Percentiles rank a stretch among this genome's conserved stretches.
Evolutionary conservation across 768 basidiomycete genomes (phyloP).

Genomic region (Tubosaeta sp.): DNA sequence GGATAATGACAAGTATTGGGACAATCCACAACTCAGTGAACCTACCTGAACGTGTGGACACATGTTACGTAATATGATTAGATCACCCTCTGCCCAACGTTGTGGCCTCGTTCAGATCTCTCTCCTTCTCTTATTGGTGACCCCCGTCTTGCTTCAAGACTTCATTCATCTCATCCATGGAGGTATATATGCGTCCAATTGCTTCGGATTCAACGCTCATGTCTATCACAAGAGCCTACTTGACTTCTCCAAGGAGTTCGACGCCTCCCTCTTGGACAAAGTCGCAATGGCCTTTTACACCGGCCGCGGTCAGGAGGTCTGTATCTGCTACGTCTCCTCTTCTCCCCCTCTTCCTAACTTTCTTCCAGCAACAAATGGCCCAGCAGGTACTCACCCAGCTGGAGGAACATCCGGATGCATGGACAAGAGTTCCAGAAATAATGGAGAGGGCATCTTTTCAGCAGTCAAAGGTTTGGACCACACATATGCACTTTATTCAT

Average conservation of each 20-base stretch:
- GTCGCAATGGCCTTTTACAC: slow-evolving; percentile 92
- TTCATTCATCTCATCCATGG: slow-evolving; percentile 28
- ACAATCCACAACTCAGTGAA: too few relatives aligned
- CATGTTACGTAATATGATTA: slow-evolving; percentile 33
- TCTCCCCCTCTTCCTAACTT: slow-evolving; percentile 4
- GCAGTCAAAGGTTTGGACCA: slow-evolving; percentile 68
- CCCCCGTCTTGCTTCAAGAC: slow-evolving; percentile 6
- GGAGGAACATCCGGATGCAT: slow-evolving; percentile 93
- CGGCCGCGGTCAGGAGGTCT: slow-evolving; percentile 77
- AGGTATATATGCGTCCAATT: slow-evolving; percentile 25
- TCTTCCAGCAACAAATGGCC: slow-evolving; percentile 82
- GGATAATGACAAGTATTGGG: too few relatives aligned
- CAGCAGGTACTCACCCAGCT: slow-evolving; percentile 94
- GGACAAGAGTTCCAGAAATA: slow-evolving; percentile 95
- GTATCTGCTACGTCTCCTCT: slow-evolving; percentile 20
- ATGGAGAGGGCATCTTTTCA: slow-evolving; percentile 79
- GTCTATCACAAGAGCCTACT: slow-evolving; percentile 62
- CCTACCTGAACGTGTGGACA: slow-evolving; percentile 18
- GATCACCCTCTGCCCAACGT: slow-evolving; percentile 36
- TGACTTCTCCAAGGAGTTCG: slow-evolving; percentile 92
- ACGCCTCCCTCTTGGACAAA: slow-evolving; percentile 88
- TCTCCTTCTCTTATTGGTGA: slow-evolving; percentile 6
- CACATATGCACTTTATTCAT: background rate
- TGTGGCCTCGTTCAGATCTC: slow-evolving; percentile 15
- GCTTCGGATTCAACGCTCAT: slow-evolving; percentile 7